These are phyloP conservation scores for Aspergillus hortae DNA, from an alignment of 2,329 filamentous ascomycete species.

Conservation along the genomic window DNA sequence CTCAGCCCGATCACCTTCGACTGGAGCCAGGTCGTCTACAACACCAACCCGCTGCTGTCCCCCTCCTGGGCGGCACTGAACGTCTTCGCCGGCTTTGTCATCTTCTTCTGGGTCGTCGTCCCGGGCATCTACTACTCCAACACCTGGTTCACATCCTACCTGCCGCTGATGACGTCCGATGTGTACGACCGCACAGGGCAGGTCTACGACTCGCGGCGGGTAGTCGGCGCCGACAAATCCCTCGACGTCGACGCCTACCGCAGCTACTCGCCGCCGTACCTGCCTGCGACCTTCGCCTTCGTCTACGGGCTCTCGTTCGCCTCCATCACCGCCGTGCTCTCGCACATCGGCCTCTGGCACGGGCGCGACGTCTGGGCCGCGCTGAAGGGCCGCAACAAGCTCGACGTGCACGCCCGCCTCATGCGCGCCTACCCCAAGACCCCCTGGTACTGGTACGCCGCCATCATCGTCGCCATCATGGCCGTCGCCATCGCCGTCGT, in stretches of 20 bases:
- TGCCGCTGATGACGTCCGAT: constrained; percentile 56
- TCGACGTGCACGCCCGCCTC: constrained; percentile 41
- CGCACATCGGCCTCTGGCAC: constrained; percentile 29
- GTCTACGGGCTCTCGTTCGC: constrained; percentile 61
- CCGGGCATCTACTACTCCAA: constrained; percentile 46
- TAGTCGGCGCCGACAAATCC: constrained; percentile 50
- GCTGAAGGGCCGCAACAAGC: constrained; percentile 32
- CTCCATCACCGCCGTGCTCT: constrained; percentile 52
- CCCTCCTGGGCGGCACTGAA: constrained; percentile 30
- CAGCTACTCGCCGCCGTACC: constrained; percentile 61
- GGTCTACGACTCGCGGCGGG: constrained; percentile 56
- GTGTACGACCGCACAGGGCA: constrained; percentile 60
- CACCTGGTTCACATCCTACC: constrained; percentile 51
- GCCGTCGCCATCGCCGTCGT: constrained; percentile 32
- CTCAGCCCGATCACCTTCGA: constrained; percentile 31
- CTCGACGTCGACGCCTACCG: constrained; percentile 59
- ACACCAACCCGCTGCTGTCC: constrained; percentile 30
- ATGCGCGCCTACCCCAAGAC: constrained; percentile 38
- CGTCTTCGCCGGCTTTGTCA: constrained; percentile 26
- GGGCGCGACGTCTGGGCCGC: constrained; percentile 26
- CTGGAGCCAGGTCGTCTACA: constrained; percentile 33
- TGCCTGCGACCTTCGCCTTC: constrained; percentile 55
- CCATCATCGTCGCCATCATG: constrained; percentile 29
- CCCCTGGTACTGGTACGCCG: constrained; percentile 43
- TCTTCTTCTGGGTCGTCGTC: constrained; percentile 27